A percentile compares a stretch with the other conserved stretches of the same genome.
These are phyloP conservation scores for Pyrenophora seminiperda DNA, from an alignment of 2,329 filamentous ascomycete genomes.

Conservation along the genomic window DNA sequence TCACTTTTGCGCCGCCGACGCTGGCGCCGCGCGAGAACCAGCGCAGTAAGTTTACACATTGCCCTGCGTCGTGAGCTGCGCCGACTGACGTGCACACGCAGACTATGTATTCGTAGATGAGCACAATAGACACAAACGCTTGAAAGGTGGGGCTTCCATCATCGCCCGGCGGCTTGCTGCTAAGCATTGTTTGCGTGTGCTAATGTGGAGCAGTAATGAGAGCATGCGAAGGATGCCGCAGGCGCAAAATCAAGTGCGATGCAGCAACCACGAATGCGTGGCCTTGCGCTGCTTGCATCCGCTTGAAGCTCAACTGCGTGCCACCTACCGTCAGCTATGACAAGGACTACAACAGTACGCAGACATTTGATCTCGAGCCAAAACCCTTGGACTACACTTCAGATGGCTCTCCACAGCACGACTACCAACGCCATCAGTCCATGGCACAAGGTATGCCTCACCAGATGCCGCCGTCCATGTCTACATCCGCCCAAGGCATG, in stretches of 20 bases:
- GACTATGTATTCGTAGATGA: slow-evolving; percentile 99
- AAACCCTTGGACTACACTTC: slow-evolving; percentile 49
- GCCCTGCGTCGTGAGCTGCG: not conserved
- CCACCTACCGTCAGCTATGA: slow-evolving; percentile 83
- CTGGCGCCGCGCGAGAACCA: slow-evolving; percentile 74
- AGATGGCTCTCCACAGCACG: slow-evolving; percentile 47
- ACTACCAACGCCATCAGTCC: slow-evolving; percentile 45
- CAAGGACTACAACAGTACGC: slow-evolving; percentile 56
- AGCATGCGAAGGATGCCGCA: slow-evolving; percentile 92
- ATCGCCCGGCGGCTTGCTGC: not conserved
- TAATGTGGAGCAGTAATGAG: slow-evolving; percentile 74
- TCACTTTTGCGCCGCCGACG: slow-evolving; percentile 72
- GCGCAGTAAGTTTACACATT: slow-evolving; percentile 68
- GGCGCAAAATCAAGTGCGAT: slow-evolving; percentile 97
- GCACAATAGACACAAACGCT: slow-evolving; percentile 94
- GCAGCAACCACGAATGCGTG: slow-evolving; percentile 95
- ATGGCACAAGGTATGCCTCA: slow-evolving; percentile 39
- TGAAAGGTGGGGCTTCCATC: slow-evolving; percentile 77
- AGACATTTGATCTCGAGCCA: slow-evolving; percentile 50
- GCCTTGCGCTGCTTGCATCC: slow-evolving; percentile 93
- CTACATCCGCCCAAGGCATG: slow-evolving; percentile 40
- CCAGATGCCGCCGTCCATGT: slow-evolving; percentile 37
- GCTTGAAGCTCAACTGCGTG: slow-evolving; percentile 90
- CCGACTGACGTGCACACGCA: slow-evolving; percentile 49
- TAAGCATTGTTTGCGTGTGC: slow-evolving; percentile 15